These are phyloP conservation scores for Eimeria maxima DNA, from an alignment of 169 alveolate species.

Conservation along the genomic window DNA sequence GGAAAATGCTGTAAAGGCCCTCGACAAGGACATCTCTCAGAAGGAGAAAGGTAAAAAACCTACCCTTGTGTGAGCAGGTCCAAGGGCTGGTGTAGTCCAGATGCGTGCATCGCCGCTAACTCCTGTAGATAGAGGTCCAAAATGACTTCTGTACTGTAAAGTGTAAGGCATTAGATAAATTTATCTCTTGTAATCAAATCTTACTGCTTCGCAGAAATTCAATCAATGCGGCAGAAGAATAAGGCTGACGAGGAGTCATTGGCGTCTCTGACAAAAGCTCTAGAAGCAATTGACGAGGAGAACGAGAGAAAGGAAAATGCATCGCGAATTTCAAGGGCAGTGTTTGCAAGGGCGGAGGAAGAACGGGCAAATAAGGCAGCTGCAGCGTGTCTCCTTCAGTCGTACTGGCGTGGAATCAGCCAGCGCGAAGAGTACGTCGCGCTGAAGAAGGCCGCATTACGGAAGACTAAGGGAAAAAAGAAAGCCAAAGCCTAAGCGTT, in stretches of 20 bases:
- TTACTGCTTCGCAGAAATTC: conserved; percentile 40
- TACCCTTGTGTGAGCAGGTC: background rate
- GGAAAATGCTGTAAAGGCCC: conserved; percentile 42
- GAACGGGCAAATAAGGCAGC: conserved; percentile 13
- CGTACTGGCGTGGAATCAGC: conserved; percentile 80
- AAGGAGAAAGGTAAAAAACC: conserved; percentile 22
- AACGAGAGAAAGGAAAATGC: conserved; percentile 61
- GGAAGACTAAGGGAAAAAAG: conserved; percentile 52
- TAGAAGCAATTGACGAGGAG: conserved; percentile 68
- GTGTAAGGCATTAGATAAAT: background rate
- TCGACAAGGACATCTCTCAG: conserved; percentile 73
- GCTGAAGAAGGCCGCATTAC: conserved; percentile 78
- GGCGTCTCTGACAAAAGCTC: background rate
- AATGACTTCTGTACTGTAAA: background rate
- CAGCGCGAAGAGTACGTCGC: conserved; percentile 80
- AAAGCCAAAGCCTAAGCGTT: background rate
- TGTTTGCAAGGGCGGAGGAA: conserved; percentile 10
- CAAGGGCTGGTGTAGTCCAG: too few relatives aligned
- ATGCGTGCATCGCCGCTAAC: background rate
- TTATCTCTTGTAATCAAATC: too few relatives aligned
- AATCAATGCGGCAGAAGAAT: conserved; percentile 16
- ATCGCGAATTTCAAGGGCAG: conserved; percentile 19
- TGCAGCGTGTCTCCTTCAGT: conserved; percentile 77
- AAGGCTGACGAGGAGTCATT: conserved; percentile 36
- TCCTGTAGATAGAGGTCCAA: background rate